Conservation (phyloP, 345 rosid species). For the Hibiscus mutabilis region DNA sequence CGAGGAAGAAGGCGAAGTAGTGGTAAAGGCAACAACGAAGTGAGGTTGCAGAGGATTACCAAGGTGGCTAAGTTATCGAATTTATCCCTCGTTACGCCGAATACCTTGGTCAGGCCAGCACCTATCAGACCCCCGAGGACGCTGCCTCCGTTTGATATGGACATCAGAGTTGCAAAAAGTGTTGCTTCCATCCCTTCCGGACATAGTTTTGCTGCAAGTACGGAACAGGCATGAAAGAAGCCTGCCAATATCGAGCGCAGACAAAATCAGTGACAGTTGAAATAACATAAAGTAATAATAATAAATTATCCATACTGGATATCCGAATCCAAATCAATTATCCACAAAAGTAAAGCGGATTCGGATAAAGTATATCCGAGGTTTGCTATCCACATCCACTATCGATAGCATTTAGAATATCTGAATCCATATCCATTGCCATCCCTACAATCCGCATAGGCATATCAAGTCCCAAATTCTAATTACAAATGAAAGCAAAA, state of each 20-base stretch:
- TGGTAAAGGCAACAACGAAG: slow-evolving; percentile 85
- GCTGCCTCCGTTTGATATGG: slow-evolving; percentile 85
- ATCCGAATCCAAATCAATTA: not conserved
- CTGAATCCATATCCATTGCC: too few relatives aligned
- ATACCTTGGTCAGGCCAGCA: slow-evolving; percentile 72
- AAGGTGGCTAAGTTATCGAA: slow-evolving; percentile 57
- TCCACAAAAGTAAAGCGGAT: too few relatives aligned
- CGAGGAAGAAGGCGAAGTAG: slow-evolving; percentile 72
- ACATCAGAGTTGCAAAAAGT: slow-evolving; percentile 92
- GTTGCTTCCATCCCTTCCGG: slow-evolving; percentile 99
- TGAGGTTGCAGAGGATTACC: slow-evolving; percentile 88
- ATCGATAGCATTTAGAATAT: too few relatives aligned
- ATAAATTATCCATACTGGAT: too few relatives aligned
- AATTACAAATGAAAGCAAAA: not conserved
- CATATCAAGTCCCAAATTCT: slow-evolving; percentile 1
- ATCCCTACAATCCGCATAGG: not conserved
- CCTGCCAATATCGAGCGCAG: slow-evolving; percentile 33
- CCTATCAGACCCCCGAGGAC: slow-evolving; percentile 87
- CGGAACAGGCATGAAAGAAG: slow-evolving; percentile 96
- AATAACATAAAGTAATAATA: not conserved
- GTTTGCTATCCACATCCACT: too few relatives aligned
- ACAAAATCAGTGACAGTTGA: not conserved
- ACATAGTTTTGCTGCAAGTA: slow-evolving; percentile 80
- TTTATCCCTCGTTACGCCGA: slow-evolving; percentile 74
- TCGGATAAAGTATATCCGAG: too few relatives aligned